These are phyloP conservation scores for Santalum album DNA, from an alignment of 164 flowering plant genomes.

Conservation along the genomic window DNA sequence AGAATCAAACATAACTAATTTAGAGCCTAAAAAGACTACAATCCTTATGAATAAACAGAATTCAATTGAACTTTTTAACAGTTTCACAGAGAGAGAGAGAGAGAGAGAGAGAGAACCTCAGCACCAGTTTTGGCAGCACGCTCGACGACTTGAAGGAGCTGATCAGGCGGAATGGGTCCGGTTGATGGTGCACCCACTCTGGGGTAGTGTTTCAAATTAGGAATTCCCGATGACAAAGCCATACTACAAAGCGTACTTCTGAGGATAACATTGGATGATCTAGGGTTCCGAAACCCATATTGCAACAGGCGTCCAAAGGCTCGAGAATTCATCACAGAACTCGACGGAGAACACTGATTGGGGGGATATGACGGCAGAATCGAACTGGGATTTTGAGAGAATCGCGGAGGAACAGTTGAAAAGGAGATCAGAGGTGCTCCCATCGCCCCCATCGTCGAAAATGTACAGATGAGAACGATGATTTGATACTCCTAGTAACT, in stretches of 20 bases:
- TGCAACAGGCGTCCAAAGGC: too few relatives aligned
- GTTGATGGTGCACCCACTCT: slow-evolving; percentile 62
- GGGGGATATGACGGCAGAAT: neutral
- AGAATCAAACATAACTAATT: too few relatives aligned
- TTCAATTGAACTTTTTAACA: too few relatives aligned
- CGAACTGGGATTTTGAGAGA: slow-evolving; percentile 14
- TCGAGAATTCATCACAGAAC: neutral
- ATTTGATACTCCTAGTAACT: too few relatives aligned
- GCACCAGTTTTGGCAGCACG: slow-evolving; percentile 81
- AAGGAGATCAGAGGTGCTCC: slow-evolving; percentile 16
- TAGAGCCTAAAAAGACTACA: too few relatives aligned
- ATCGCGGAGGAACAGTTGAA: slow-evolving; percentile 11
- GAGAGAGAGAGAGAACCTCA: slow-evolving; percentile 30
- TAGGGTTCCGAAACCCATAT: slow-evolving; percentile 9
- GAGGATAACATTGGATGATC: neutral
- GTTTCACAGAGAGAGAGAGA: neutral
- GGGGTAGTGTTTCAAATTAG: slow-evolving; percentile 28
- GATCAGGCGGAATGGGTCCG: slow-evolving; percentile 55
- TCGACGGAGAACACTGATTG: neutral
- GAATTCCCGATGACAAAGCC: slow-evolving; percentile 42
- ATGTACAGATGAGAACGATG: too few relatives aligned
- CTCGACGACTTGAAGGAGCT: slow-evolving; percentile 64
- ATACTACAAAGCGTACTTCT: slow-evolving; percentile 15
- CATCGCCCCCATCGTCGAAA: too few relatives aligned
- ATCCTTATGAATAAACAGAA: too few relatives aligned